These are phyloP conservation scores for Roridomyces roridus DNA, from an alignment of 768 basidiomycete species.

Conservation along the genomic window DNA sequence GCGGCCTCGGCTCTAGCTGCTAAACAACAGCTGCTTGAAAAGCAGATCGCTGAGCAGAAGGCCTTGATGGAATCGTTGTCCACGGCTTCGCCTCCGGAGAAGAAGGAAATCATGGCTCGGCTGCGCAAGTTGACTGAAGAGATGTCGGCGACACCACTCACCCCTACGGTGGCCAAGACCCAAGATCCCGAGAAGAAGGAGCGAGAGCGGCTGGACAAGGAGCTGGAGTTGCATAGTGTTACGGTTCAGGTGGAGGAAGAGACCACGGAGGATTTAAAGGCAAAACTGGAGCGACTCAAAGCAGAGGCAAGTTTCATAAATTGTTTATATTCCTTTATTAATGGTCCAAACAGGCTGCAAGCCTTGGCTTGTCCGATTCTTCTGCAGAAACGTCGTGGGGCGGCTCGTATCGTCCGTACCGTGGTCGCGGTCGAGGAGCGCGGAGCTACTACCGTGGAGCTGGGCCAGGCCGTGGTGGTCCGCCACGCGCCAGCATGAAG, in stretches of 20 bases:
- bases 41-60: constrained; percentile 90
- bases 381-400: constrained; percentile 42
- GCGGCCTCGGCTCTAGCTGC: constrained; percentile 63
- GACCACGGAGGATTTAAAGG: constrained; percentile 74
- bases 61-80: constrained; percentile 74
- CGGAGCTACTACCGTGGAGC: constrained; percentile 68
- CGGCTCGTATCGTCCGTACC: constrained; percentile 66
- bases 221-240: constrained; percentile 73
- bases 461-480: constrained; percentile 63
- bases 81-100: constrained; percentile 71
- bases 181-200: constrained; percentile 61
- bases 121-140: constrained; percentile 81
- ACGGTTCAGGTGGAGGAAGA: constrained; percentile 49
- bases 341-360: constrained; percentile 61
- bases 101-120: constrained; percentile 78
- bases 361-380: constrained; percentile 70
- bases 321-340: neutral
- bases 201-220: constrained; percentile 77
- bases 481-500: constrained; percentile 78
- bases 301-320: constrained; percentile 69
- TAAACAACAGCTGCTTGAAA: constrained; percentile 78
- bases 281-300: constrained; percentile 76
- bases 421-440: constrained; percentile 68
- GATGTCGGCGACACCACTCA: constrained; percentile 57
- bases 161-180: constrained; percentile 28